A percentile compares a stretch with the other conserved stretches of the same genome.
phyloP scores from a whole-genome alignment of 164 flowering plant genomes.

The Malania oleifera region DNA sequence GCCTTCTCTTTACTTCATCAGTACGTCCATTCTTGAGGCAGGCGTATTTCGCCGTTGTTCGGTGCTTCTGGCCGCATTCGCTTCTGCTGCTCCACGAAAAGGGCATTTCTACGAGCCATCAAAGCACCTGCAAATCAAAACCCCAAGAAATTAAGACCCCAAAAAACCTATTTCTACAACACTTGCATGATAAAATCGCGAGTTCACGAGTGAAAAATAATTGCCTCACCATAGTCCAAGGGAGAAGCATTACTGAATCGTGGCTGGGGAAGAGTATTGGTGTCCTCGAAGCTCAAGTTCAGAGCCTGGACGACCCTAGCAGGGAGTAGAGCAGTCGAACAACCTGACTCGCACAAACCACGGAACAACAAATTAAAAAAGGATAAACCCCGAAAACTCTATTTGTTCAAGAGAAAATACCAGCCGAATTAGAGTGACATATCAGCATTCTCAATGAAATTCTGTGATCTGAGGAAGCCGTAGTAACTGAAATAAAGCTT shows the following conservation, averaged over 20 bases:
- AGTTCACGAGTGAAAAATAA: neutral
- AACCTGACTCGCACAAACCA: slow-evolving; percentile 16
- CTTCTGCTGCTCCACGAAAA: slow-evolving; percentile 18
- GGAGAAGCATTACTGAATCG: slow-evolving; percentile 10
- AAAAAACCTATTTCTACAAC: too few species aligned
- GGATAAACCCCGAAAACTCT: too few species aligned
- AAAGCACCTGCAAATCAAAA: slow-evolving; percentile 21
- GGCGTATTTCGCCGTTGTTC: slow-evolving; percentile 24
- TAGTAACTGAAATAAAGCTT: neutral
- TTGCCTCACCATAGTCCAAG: slow-evolving; percentile 23
- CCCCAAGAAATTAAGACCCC: slow-evolving; percentile 1
- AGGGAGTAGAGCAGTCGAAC: slow-evolving; percentile 30
- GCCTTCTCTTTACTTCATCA: slow-evolving; percentile 11
- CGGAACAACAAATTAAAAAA: too few species aligned
- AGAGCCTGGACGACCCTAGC: slow-evolving; percentile 31
- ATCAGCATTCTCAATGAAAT: too few species aligned
- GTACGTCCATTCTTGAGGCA: slow-evolving; percentile 51
- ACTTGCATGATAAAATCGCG: too few species aligned
- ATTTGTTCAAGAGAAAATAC: too few species aligned
- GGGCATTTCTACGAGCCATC: slow-evolving; percentile 26
- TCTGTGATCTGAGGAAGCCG: too few species aligned
- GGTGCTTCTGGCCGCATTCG: slow-evolving; percentile 12
- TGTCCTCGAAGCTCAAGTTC: slow-evolving; percentile 24
- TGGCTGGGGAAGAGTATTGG: slow-evolving; percentile 12
- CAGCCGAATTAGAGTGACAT: too few species aligned